Evolutionary conservation across 2,329 filamentous ascomycete genomes (phyloP), one percentile per base, ranked within the genome.

Genomic region (Calonectria honghensis): DNA sequence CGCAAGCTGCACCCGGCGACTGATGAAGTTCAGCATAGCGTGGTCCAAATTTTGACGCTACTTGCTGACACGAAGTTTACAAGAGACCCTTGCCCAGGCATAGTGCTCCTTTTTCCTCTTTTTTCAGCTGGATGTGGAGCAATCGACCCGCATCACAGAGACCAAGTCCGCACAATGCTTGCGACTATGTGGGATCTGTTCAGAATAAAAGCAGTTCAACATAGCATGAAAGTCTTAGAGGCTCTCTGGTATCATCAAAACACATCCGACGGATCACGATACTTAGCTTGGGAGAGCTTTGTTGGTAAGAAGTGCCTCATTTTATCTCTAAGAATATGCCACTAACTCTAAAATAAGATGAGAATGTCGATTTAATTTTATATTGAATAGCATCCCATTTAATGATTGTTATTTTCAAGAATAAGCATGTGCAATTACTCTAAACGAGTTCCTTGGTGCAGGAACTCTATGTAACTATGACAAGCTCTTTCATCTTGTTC

Each of bases 91-190:
- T 71, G 69, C 29, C 69, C 69, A n/a, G 69, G 59, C 4, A 71
- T 71, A 20, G 69, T 71, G 50, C 20, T 71, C 2, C 50, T 71
- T 0, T 71, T 71, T 31, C 69, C 69, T 9, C 37, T 71, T 11
- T 71, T 71, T 27, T 71, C 69, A 10, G 69, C 69, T 27, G 61
- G 69, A 7, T 71, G 69, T 24, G 69, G 59, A 18, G 69, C 69
- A 4, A 59, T 52, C 3, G 35, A 29, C 10, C 27, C 14, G 4
- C 16, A 29, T 5, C 50, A 71, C 11, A 71, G 50, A 31, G 32
- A 54, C 5, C 48, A 57, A 32, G 48, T 71, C 29, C 16, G 35
- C 32, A 45, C 41, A 6, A 20, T 71, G 69, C 31, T 71, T 35
- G 32, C 14, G 14, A 52, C 11, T 11, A 71, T 71, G 69, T 27